Evolutionary conservation across 2,329 filamentous ascomycete species (phyloP).

Genomic region (Aspergillus latus): DNA sequence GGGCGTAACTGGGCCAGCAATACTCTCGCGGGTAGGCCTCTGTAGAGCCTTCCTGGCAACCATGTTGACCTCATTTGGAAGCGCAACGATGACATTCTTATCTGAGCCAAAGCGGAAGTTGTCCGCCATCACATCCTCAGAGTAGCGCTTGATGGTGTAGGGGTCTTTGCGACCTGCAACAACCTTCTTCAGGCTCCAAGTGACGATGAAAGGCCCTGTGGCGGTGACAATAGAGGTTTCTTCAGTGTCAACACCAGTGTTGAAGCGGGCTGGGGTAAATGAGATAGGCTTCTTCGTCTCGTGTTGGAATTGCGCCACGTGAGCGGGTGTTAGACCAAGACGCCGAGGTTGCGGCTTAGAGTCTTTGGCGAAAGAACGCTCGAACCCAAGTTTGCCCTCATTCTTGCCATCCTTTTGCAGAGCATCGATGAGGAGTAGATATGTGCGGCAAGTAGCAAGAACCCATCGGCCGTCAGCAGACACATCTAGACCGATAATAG

Average conservation of each 20-base stretch:
- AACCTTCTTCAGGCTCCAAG: constrained; percentile 93
- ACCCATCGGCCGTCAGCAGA: constrained; percentile 96
- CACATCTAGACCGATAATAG: constrained; percentile 91
- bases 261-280: constrained; percentile 93
- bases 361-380: constrained; percentile 88
- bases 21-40: constrained; percentile 89
- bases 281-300: constrained; percentile 83
- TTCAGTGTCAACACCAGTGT: constrained; percentile 73
- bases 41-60: constrained; percentile 82
- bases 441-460: constrained; percentile 88
- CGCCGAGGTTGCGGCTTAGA: constrained; percentile 90
- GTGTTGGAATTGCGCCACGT: constrained; percentile 96
- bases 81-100: constrained; percentile 95
- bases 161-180: constrained; percentile 77
- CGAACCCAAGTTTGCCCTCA: constrained; percentile 95
- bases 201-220: constrained; percentile 93
- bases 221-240: constrained; percentile 97
- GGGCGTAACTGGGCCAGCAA: constrained; percentile 61
- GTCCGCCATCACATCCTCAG: constrained; percentile 93
- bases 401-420: constrained; percentile 93
- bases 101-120: constrained; percentile 98
- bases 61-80: constrained; percentile 98
- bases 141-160: constrained; percentile 95
- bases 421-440: constrained; percentile 88
- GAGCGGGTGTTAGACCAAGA: constrained; percentile 81